A percentile compares a stretch with the other conserved stretches of the same genome.
phyloP scores from a whole-genome alignment of 352 stramenopile species.

The Aphanomyces cochlioides region DNA sequence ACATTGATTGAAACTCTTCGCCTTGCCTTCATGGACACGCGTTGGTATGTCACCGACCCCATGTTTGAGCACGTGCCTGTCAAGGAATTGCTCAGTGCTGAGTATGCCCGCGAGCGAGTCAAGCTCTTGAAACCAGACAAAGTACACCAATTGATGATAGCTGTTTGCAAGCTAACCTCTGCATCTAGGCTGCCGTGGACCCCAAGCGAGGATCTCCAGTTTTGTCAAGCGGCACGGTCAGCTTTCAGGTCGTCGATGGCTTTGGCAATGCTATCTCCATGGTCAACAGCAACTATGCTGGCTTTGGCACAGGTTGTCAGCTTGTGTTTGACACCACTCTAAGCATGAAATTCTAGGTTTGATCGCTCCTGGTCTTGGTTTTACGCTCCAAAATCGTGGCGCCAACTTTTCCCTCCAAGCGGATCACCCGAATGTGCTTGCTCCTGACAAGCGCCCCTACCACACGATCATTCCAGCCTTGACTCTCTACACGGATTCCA shows the following conservation, averaged over 20 bases:
- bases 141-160: not conserved
- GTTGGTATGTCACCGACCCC: constrained; percentile 76
- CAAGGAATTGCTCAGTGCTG: constrained; percentile 70
- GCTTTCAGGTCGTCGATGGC: constrained; percentile 95
- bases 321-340: not conserved
- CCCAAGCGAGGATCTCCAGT: constrained; percentile 52
- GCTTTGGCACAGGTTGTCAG: constrained; percentile 87
- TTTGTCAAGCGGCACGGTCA: constrained; percentile 88
- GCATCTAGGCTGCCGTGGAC: constrained; percentile 47
- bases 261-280: constrained; percentile 95
- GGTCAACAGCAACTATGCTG: constrained; percentile 98
- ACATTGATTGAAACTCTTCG: constrained; percentile 90
- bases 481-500: constrained; percentile 78
- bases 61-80: constrained; percentile 61
- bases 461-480: constrained; percentile 98
- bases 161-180: not conserved
- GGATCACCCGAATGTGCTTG: constrained; percentile 89
- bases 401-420: constrained; percentile 90
- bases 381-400: constrained; percentile 96
- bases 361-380: constrained; percentile 90
- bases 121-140: constrained; percentile 39
- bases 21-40: constrained; percentile 91
- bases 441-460: constrained; percentile 91
- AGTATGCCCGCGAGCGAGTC: constrained; percentile 59
- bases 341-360: constrained; percentile 41